phyloP scores from a whole-genome alignment of 2,329 filamentous ascomycete species.

The Aureobasidium pullulans region DNA sequence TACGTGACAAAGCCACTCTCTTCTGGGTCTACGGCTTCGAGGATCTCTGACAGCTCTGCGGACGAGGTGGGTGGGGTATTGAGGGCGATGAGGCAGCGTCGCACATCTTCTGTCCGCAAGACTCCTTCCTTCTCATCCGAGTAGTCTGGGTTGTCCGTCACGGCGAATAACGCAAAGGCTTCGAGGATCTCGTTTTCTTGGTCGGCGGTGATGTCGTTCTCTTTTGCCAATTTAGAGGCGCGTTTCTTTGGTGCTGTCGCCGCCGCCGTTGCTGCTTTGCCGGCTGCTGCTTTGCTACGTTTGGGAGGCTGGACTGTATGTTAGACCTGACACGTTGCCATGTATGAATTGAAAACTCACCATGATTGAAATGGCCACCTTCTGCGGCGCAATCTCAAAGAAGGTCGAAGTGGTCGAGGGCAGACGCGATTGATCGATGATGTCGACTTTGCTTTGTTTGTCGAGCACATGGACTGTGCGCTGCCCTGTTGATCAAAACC shows the following conservation, averaged over 20 bases:
- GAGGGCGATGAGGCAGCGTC: slow-evolving; percentile 56
- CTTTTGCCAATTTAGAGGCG: slow-evolving; percentile 83
- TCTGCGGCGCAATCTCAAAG: neutral
- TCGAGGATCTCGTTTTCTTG: slow-evolving; percentile 89
- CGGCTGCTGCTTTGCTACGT: slow-evolving; percentile 3
- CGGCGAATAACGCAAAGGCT: slow-evolving; percentile 72
- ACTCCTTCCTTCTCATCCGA: slow-evolving; percentile 57
- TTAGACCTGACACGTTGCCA: neutral
- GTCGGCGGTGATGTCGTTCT: slow-evolving; percentile 74
- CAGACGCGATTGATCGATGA: slow-evolving; percentile 7
- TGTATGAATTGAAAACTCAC: neutral
- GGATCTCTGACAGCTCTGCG: slow-evolving; percentile 66
- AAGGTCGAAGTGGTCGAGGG: neutral
- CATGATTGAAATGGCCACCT: neutral
- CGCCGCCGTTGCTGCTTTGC: slow-evolving; percentile 19
- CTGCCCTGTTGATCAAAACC: neutral
- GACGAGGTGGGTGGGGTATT: slow-evolving; percentile 60
- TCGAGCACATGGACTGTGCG: slow-evolving; percentile 3
- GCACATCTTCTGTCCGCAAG: slow-evolving; percentile 37
- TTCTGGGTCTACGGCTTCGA: slow-evolving; percentile 76
- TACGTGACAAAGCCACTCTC: slow-evolving; percentile 70
- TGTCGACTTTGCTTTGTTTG: slow-evolving; percentile 8
- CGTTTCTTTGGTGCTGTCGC: slow-evolving; percentile 41
- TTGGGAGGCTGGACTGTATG: slow-evolving; percentile 15
- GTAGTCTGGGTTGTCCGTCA: slow-evolving; percentile 33